Evolutionary conservation across 129 eudicot genomes (phyloP), one percentile per base, ranked within the genome.

Genomic region (Kitagawia praeruptora): DNA sequence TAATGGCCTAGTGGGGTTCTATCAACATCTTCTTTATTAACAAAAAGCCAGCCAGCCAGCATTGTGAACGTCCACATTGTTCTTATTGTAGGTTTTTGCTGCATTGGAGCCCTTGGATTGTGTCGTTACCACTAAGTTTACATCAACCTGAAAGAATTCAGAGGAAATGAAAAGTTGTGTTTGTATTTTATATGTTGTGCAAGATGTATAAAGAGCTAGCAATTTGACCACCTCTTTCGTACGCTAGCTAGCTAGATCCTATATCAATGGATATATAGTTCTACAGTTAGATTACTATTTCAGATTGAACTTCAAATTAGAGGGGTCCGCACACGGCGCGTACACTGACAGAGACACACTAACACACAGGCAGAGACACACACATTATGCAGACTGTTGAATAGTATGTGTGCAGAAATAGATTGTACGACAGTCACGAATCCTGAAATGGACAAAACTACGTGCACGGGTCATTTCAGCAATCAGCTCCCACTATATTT

Each of bases 11-110:
- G 45, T 72, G 76, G 76, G 46, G 76, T 72, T 72, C 25, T 44
- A 72, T 72, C 48, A 72, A 40, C 76, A 39, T 72, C 76, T 16
- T 72, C 76, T 72, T 72, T 72, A 72, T 16, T 70, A 37, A 70
- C 6, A 38, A 39, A 70, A 16, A 46, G 21, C 37, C 37, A 34
- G 37, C 37, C 63, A 61, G 69, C 25, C 44, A 38, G 45, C 44
- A 70, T 34, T 31, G 25, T 38, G 18, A 39, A 70, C 44, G 13
- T 31, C 25, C 44, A 70, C 45, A 37, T 31, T 70, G n/a, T 37
- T 19, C 13, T 70, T 70, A 69, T 69, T 69, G 44, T 7, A 34
- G 44, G 4, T 34, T 34, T 67, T 69, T 34, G 47, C 75, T 37
- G 45, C 75, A 31, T 31, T 46, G 11, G 49, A 46, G 42, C 75